Conservation (phyloP, 208 protist species). For the Naegleria fowleri region DNA sequence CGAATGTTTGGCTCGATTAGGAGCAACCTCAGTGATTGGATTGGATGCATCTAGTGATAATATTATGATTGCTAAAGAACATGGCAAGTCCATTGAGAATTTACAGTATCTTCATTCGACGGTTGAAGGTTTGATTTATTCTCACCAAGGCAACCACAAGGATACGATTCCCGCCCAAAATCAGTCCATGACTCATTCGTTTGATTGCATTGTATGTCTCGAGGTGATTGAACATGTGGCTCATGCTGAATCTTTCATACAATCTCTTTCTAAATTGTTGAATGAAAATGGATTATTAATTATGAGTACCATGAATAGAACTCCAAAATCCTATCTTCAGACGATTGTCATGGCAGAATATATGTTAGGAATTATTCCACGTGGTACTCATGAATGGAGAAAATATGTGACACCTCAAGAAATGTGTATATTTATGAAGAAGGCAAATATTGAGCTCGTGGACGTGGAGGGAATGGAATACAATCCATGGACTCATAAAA, state of each 20-base stretch:
- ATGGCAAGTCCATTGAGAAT: slow-evolving; percentile 38
- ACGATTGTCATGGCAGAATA: slow-evolving; percentile 74
- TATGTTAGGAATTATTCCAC: slow-evolving; percentile 64
- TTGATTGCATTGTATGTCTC: slow-evolving; percentile 74
- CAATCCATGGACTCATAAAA: background rate
- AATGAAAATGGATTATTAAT: slow-evolving; percentile 74
- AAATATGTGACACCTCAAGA: slow-evolving; percentile 76
- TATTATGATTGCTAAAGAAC: slow-evolving; percentile 60
- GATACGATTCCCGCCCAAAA: too few species aligned
- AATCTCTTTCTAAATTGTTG: slow-evolving; percentile 60
- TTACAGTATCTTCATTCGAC: slow-evolving; percentile 23
- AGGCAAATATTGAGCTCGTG: background rate
- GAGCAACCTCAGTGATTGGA: slow-evolving; percentile 66
- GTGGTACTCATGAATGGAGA: slow-evolving; percentile 78
- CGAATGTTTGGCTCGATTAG: slow-evolving; percentile 73
- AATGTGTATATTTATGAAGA: slow-evolving; percentile 36
- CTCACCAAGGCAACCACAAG: background rate
- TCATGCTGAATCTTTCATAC: slow-evolving; percentile 69
- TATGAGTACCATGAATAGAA: slow-evolving; percentile 84
- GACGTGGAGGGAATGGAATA: background rate
- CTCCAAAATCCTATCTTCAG: slow-evolving; percentile 58
- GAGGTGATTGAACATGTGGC: slow-evolving; percentile 87
- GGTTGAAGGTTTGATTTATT: background rate
- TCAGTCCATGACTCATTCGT: too few species aligned
- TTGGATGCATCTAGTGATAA: slow-evolving; percentile 76